Evolutionary conservation across 495 filamentous ascomycete species (phyloP), one percentile per base, ranked within the genome.

Genomic region (Ascodesmis nigricans): DNA sequence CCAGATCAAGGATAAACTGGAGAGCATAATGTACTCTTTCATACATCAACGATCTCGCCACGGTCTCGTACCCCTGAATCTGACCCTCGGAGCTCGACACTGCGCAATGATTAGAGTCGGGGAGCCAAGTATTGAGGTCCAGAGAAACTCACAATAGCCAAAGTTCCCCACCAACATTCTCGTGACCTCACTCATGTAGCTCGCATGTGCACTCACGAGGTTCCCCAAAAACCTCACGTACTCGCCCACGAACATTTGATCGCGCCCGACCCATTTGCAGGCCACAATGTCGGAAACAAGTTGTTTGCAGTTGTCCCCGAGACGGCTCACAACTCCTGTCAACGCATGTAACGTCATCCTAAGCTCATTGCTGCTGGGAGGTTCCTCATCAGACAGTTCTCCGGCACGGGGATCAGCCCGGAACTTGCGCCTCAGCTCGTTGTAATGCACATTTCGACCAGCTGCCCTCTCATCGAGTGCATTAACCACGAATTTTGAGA

Each of bases 211-310:
- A 24, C 77, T 83, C 9, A 77, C 65, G 26, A 99, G 58, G 42
- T 73, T 75, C 20, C 73, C 77, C 18, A 95, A 52, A 32, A 95
- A 78, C 33, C 77, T 66, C 30, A 75, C 67, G 54, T 75, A 95
- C 2, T 77, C 61, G 39, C 69, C 69, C 24, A 82, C 64, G 55
- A 90, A 93, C 3, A 63, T 57, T 38, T 82, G 72, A 46, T 84
- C 77, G 31, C 81, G 65, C 6, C 76, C 79, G 26, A 92, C 64
- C 87, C 87, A 99, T 23, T 70, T 60, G 52, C 70, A 78, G 39
- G 65, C 58, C 21, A 93, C 56, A 6, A 91, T 59, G 15, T 71
- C 70, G 41, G 67, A 59, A 23, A 92, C 69, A 21, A 99, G 56
- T 1, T 71, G 69, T 13, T 69, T 66, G 55, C 78, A 92, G 29